These are phyloP conservation scores for Chaetomium sp. DNA, from an alignment of 2,329 filamentous ascomycete genomes.

Conservation along the genomic window DNA sequence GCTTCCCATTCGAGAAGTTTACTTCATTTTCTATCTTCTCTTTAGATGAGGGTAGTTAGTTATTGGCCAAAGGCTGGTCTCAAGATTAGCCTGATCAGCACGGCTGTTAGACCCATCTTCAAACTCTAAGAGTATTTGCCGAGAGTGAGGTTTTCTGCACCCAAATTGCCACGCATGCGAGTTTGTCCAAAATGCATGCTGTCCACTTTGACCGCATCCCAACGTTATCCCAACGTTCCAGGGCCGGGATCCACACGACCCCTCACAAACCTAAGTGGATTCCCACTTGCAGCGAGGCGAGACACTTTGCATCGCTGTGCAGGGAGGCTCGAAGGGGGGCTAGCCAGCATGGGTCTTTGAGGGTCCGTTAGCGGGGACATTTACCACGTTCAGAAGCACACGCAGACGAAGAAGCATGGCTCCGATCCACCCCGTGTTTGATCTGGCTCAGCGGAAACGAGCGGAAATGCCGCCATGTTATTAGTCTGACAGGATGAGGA, in stretches of 20 bases:
- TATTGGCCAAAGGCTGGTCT: background rate
- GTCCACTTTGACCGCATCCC: background rate
- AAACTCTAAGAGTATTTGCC: background rate
- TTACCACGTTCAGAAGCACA: constrained; percentile 1
- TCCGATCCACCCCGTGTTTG: background rate
- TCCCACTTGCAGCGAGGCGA: background rate
- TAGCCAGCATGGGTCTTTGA: background rate
- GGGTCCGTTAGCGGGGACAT: background rate
- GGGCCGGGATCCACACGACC: background rate
- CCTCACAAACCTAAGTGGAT: background rate
- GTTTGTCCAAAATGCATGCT: too few species aligned
- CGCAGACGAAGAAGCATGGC: constrained; percentile 1
- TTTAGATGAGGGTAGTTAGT: background rate
- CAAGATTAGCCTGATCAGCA: background rate
- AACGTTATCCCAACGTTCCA: background rate
- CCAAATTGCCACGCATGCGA: background rate
- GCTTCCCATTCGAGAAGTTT: background rate
- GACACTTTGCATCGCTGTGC: background rate
- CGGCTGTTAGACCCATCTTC: background rate
- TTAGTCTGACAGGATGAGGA: background rate
- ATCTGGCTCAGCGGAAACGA: background rate
- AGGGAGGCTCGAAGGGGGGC: background rate
- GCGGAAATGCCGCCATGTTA: background rate
- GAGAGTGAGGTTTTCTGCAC: background rate
- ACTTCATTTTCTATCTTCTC: background rate